Conservation (phyloP, 495 filamentous ascomycete species). For the Penicillium longicatenatum region DNA sequence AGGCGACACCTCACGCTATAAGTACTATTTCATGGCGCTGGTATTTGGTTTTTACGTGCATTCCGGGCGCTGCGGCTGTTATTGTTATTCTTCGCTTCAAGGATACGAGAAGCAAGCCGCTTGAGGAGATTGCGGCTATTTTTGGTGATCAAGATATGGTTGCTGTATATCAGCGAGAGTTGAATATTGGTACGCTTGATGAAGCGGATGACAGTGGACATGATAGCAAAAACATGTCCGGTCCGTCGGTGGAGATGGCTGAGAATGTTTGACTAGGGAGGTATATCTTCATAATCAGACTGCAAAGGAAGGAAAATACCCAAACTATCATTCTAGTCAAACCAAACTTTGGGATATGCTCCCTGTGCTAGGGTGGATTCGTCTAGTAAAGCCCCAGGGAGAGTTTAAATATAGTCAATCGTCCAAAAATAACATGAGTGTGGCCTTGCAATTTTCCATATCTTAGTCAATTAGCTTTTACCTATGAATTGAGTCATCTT, state of each 20-base stretch:
- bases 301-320: too few relatives aligned
- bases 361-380: too few relatives aligned
- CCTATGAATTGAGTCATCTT: too few relatives aligned
- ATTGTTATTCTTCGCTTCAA: background rate
- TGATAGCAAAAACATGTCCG: background rate
- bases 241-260: background rate
- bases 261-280: background rate
- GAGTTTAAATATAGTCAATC: too few relatives aligned
- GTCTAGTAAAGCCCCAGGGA: too few relatives aligned
- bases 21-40: constrained; percentile 4
- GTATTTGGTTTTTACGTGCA: constrained; percentile 1
- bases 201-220: background rate
- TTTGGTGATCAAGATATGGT: constrained; percentile 6
- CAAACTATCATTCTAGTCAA: too few relatives aligned
- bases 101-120: constrained; percentile 5
- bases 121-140: constrained; percentile 12
- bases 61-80: constrained; percentile 1
- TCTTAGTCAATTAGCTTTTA: background rate
- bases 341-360: too few relatives aligned
- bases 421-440: too few relatives aligned
- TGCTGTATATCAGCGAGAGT: constrained; percentile 54
- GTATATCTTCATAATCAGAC: too few relatives aligned
- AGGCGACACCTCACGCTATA: constrained; percentile 1
- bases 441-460: too few relatives aligned
- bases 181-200: constrained; percentile 41